Base-by-base conservation (phyloP, 306 rosid species). In the Rosa multiflora region DNA sequence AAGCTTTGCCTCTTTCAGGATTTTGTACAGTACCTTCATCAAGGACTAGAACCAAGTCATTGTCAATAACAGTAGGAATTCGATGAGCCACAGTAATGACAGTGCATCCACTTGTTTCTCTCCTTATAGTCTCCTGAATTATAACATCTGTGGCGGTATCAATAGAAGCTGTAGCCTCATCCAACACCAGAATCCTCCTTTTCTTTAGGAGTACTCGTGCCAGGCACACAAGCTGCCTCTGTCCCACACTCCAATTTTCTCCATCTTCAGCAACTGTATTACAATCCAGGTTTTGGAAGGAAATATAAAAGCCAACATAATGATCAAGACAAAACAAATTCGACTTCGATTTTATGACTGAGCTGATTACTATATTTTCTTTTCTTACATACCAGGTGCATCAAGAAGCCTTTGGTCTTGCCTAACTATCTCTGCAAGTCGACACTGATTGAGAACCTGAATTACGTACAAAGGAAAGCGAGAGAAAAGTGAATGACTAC, bases 181-280 rank as follows among this genome's bases (percentile, higher is more conserved):
- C 99, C 63, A 94, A 87, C 42, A 92, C 97, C 56, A 94, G 85
- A 73, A 92, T 86, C 80, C 81, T 86, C 75, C 95, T 86, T 76
- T 86, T 94, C 87, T 91, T 92, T 51, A 94, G 78, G 43, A 92
- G 91, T 80, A 94, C 81, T 73, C 98, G 85, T 17, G 94, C 97
- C n/a, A 94, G 88, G 78, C 99, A 92, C 77, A 94, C 97, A 62
- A 92, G 97, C 73, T 94, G 99, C 83, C 99, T 87, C 73, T 92
- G 99, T 75, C 97, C 99, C 66, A 91, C 97, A 58, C 99, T 94
- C 99, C 99, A 94, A 81, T 92, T 94, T 78, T 87, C 97, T 76
- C 99, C 98, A 76, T 90, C 94, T 84, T 94, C 99, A 8, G 95
- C 91, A 26, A 94, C 99, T 94, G 85, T 81, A 86, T 4, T 69